These are phyloP conservation scores for Tulasnella calospora DNA, from an alignment of 768 basidiomycete genomes.

Conservation along the genomic window DNA sequence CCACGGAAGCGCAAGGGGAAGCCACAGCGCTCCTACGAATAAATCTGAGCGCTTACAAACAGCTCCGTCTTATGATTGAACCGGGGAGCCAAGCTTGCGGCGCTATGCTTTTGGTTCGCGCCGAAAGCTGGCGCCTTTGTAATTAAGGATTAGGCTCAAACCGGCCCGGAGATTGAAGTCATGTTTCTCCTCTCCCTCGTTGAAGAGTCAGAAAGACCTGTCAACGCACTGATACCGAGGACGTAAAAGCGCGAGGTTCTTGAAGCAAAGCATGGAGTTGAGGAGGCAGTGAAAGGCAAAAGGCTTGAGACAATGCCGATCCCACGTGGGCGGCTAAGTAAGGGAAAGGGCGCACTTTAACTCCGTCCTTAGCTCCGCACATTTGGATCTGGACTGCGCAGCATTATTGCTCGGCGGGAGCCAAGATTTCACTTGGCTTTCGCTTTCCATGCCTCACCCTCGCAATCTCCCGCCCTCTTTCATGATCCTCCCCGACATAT, in stretches of 20 bases:
- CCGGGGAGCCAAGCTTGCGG: too few species aligned
- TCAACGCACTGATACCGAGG: background rate
- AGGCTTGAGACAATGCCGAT: background rate
- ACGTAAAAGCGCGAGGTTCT: background rate
- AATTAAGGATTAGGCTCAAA: too few species aligned
- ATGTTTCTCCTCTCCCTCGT: too few species aligned
- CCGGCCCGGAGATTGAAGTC: too few species aligned
- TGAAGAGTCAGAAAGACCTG: too few species aligned
- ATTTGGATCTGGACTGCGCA: constrained; percentile 1
- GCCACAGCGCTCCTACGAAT: too few species aligned
- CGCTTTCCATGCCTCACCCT: background rate
- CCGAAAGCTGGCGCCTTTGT: too few species aligned
- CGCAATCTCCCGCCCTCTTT: constrained; percentile 5
- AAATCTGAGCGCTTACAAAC: too few species aligned
- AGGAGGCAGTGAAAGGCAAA: background rate
- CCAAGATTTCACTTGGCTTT: background rate
- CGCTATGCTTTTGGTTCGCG: too few species aligned
- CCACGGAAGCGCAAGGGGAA: too few species aligned
- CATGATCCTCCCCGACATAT: background rate
- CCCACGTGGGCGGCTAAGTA: constrained; percentile 5
- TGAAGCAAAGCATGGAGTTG: background rate
- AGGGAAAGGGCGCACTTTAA: background rate
- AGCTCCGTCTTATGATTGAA: too few species aligned
- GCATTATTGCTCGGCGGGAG: background rate
- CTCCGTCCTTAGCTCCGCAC: background rate